Base-by-base conservation (phyloP, 2,329 filamentous ascomycete genomes). In the Paecilomyces sp. region DNA sequence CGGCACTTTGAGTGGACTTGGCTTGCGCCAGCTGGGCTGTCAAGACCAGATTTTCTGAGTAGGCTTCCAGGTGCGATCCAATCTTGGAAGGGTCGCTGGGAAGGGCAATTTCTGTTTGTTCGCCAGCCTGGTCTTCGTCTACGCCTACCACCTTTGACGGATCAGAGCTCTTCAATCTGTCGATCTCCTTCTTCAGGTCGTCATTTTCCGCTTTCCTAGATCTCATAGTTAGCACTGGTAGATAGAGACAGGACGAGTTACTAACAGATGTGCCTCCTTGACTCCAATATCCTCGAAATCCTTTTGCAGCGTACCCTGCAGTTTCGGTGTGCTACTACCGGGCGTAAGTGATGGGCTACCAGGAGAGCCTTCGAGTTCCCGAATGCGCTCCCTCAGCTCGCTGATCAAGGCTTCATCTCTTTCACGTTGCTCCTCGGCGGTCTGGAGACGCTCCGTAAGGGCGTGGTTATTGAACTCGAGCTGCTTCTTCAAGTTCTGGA, bases 381-480 rank as follows among this genome's bases (percentile, higher is more conserved):
- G 70, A 36, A 77, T 71, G n/a, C 74, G 72, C 55, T 77, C 76
- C 52, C 75, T 69, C 51, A 77, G 65, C 61, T 77, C 75, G 60
- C 74, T 75, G 36, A 77, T 76, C 51, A 76, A 61, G 13, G 73
- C 70, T 61, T 77, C 74, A 41, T 77, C 74, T 61, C 76, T 67
- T 55, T 76, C 70, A 52, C 72, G 72, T 56, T 79, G 75, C 61
- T 80, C 77, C 57, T 77, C 72, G 1, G 76, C 73, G 59, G 74
- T 74, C 54, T 76, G 68, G 18, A 79, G 72, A 15, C 77, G 70
- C 60, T 78, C 77, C 7, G 75, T 77, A 15, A 80, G 70, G 13
- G 76, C 74, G 61, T 79, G 76, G 59, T 80, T 80, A 63, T 80
- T 77, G 61, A 79, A 78, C 61, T 80, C 77, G 9, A 80, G 68